Conservation (phyloP, 2,329 filamentous ascomycete species). For the Pseudogymnoascus sp. region DNA sequence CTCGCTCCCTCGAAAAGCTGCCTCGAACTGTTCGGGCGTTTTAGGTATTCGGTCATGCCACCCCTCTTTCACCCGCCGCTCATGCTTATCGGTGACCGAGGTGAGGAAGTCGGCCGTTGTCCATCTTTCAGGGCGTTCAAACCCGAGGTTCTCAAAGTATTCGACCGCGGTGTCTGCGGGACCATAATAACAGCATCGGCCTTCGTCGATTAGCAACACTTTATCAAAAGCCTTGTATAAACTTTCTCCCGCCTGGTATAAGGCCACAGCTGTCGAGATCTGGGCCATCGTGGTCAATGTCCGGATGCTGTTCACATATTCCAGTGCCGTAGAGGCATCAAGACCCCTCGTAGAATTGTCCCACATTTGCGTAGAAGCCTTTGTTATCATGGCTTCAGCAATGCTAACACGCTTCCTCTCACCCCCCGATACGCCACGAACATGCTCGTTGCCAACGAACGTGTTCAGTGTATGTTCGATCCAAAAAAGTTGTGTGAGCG, state of each 20-base stretch:
- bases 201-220: conserved; percentile 67
- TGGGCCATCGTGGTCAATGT: conserved; percentile 71
- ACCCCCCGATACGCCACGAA: conserved; percentile 70
- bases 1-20: conserved; percentile 41
- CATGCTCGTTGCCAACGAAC: conserved; percentile 66
- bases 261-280: conserved; percentile 59
- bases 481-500: conserved; percentile 63
- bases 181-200: conserved; percentile 60
- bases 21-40: conserved; percentile 47
- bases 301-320: conserved; percentile 63
- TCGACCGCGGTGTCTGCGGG: conserved; percentile 52
- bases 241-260: conserved; percentile 63
- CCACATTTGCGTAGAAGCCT: conserved; percentile 67
- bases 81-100: conserved; percentile 64
- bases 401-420: conserved; percentile 76
- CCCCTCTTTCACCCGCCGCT: conserved; percentile 58
- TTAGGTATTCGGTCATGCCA: conserved; percentile 52
- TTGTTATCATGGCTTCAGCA: conserved; percentile 67
- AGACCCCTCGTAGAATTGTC: conserved; percentile 76
- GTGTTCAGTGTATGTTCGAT: conserved; percentile 65
- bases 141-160: conserved; percentile 60
- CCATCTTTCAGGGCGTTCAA: conserved; percentile 44
- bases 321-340: conserved; percentile 69
- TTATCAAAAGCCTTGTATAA: conserved; percentile 73
- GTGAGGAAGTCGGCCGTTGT: conserved; percentile 76